Conservation (phyloP, 208 protist species). For the Leishmania major region DNA sequence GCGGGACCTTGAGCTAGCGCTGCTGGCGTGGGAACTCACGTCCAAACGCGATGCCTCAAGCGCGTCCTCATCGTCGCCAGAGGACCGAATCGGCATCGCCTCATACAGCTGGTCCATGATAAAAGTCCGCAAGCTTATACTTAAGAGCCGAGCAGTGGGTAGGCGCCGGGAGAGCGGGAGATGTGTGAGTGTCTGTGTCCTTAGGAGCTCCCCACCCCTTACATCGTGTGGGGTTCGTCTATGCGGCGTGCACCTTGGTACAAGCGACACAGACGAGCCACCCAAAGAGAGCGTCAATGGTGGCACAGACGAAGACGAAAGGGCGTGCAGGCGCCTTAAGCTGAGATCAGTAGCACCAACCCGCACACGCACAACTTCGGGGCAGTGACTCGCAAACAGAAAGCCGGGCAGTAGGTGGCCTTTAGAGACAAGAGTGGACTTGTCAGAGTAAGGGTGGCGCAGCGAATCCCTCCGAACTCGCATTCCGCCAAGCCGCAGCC, state of each 20-base stretch:
- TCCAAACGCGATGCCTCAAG: slow-evolving; percentile 15
- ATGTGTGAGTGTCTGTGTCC: neutral
- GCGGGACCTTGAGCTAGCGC: neutral
- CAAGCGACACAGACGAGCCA: neutral
- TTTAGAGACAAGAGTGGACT: neutral
- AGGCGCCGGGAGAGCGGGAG: neutral
- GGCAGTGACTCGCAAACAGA: neutral
- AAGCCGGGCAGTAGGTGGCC: neutral
- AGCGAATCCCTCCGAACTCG: neutral
- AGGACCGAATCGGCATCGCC: slow-evolving; percentile 26
- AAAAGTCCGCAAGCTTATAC: neutral
- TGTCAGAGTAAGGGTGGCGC: neutral
- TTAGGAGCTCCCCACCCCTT: neutral
- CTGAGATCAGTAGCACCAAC: neutral
- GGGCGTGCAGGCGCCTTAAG: neutral
- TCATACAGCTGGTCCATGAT: slow-evolving; percentile 48
- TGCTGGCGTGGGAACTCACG: slow-evolving; percentile 36
- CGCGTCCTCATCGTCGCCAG: slow-evolving; percentile 16
- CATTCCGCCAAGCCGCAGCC: neutral
- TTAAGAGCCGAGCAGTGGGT: too few relatives aligned
- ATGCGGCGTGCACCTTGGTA: neutral
- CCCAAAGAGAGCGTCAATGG: neutral
- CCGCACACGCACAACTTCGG: neutral
- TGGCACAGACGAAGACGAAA: neutral
- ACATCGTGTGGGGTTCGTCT: neutral